A percentile compares a stretch with the other conserved stretches of the same genome.
These are phyloP conservation scores for Candida mattraensis DNA, from an alignment of 805 yeast genomes.

Conservation along the genomic window DNA sequence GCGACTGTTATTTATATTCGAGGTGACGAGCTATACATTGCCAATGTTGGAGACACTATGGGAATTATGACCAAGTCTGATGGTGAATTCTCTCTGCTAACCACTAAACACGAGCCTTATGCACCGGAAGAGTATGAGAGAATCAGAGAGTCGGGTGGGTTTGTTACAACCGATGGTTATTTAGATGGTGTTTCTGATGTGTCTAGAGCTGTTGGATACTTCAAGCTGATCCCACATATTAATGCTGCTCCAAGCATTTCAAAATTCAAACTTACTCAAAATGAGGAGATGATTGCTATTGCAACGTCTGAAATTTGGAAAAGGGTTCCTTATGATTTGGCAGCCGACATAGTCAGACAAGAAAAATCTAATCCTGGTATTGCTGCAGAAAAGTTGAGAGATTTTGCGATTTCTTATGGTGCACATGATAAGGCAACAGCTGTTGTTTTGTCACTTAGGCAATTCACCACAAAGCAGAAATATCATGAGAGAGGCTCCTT, in stretches of 20 bases:
- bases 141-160: constrained; percentile 89
- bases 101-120: constrained; percentile 84
- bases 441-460: constrained; percentile 71
- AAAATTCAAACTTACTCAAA: constrained; percentile 55
- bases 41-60: constrained; percentile 89
- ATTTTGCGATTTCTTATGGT: constrained; percentile 92
- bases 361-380: constrained; percentile 79
- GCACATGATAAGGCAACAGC: constrained; percentile 77
- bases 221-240: constrained; percentile 80
- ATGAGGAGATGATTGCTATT: constrained; percentile 82
- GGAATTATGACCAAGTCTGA: constrained; percentile 75
- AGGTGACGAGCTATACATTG: constrained; percentile 69
- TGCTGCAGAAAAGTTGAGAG: constrained; percentile 92
- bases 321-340: constrained; percentile 73
- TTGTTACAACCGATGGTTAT: constrained; percentile 79
- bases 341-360: constrained; percentile 86
- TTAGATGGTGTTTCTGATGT: constrained; percentile 80
- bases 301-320: constrained; percentile 90
- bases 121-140: constrained; percentile 75
- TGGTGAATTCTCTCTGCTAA: constrained; percentile 75
- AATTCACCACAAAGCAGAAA: constrained; percentile 39
- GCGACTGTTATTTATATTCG: constrained; percentile 78
- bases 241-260: constrained; percentile 84
- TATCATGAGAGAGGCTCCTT: constrained; percentile 43
- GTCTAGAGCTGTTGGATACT: constrained; percentile 91